Base-by-base conservation (phyloP, 805 yeast species). In the Cyberlindnera maritima region DNA sequence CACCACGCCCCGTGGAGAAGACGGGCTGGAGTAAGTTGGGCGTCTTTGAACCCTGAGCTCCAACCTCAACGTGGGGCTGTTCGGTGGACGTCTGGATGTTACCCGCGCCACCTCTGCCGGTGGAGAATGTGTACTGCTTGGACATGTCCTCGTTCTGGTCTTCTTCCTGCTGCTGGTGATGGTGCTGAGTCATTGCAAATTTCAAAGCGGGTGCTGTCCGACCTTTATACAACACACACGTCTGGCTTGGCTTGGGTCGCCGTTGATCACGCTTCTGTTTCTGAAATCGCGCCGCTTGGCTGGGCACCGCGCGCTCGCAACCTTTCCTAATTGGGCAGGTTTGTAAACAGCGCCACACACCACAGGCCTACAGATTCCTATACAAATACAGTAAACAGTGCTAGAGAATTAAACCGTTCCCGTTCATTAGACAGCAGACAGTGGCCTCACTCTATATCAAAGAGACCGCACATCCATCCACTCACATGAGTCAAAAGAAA, bases 61-160 rank as follows among this genome's bases (percentile, higher is more conserved):
- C 79, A 28, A 79, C 69, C 41, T 72, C 76, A 3, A 85, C 85
- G 9, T 79, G 70, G 3, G 81, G 80, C 21, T 69, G 62, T 28
- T 68, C 63, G 34, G 60, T 55, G 12, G 77, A 61, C 3, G 69
- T 55, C 54, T 75, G 69, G 45, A 84, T 78, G 63, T 85, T 85
- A 6, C 91, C 91, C 1, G 85, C 84, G 10, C 92, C 92, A 11
- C 92, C 92, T 53, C 92, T 74, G 5, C 91, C 91, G 0, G 90
- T 84, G n/a, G 88, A 74, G 54, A 75, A 76, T 58, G 66, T 75
- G 23, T 70, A 69, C 38, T 55, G 57, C 25, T 39, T 49, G 35
- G 49, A 40, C 54, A 49, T 48, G 2, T 33, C 43, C 11, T 35
- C 25, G 4, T 31, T 14, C 33, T 39, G 28, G 31, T 14, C 5